Base-by-base conservation (phyloP, 2,329 filamentous ascomycete genomes). In the Pseudophaeomoniella oleicola region DNA sequence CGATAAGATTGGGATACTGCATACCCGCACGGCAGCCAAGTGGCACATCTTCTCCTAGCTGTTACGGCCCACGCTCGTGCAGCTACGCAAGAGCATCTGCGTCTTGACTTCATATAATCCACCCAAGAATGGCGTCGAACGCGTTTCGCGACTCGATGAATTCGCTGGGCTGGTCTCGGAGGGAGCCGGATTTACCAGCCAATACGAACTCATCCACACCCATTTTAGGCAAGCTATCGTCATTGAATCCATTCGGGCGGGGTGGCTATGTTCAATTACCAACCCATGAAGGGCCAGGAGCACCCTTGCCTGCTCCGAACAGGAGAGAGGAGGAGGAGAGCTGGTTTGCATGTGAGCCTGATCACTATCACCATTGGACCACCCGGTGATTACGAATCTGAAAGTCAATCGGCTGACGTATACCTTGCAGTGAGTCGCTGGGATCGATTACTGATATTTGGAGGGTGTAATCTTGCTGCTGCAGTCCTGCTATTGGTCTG, bases 141-240 rank as follows among this genome's bases (percentile, higher is more conserved):
- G 83, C 84, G 33, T 96, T 98, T 60, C 77, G 87, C 56, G 85
- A 94, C 60, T 92, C 84, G 15, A 86, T 96, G 69, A 92, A 84
- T 67, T 90, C 85, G 41, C 63, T 96, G 51, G 90, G 90, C 42
- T 96, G 90, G 90, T 84, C 84, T 52, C 81, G 88, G 49, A 76
- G 88, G 52, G 80, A 86, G 40, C 59, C 74, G 45, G 82, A 92
- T 52, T 65, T 81, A 37, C 77, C 85, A 45, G 78, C 81, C 50
- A 81, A 74, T 59, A 90, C 60, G 33, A 60, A 52, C 45, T 72
- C 77, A 48, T 72, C 76, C 52, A 78, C 74, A 43, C 81, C 84
- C 17, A 66, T 96, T 38, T 59, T 94, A 42, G 81, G 83, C 37
- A 84, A 78, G 44, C 69, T 98, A 49, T 78, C 84, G 55, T 85